These are phyloP conservation scores for Boletus semigastroideus DNA, from an alignment of 1,284 basidiomycete species.

Conservation along the genomic window DNA sequence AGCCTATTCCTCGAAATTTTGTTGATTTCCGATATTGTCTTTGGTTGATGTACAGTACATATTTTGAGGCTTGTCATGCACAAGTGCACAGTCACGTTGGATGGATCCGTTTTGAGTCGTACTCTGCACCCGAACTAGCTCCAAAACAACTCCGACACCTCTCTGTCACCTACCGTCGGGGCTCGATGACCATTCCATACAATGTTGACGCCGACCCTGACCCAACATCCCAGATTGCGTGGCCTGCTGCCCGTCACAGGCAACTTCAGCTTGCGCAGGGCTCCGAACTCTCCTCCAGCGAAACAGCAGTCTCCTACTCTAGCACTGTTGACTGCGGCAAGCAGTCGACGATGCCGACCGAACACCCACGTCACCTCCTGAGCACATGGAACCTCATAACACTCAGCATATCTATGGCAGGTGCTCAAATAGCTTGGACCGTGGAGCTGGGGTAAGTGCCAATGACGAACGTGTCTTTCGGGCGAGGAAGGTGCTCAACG, in stretches of 20 bases:
- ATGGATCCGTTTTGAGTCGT: no score
- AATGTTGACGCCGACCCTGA: slow-evolving; percentile 61
- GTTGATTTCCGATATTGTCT: no score
- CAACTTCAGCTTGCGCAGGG: slow-evolving; percentile 28
- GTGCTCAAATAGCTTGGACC: slow-evolving; percentile 92
- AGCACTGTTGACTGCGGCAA: slow-evolving; percentile 27
- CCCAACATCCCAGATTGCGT: slow-evolving; percentile 72
- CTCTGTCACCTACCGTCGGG: not conserved
- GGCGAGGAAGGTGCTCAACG: slow-evolving; percentile 7
- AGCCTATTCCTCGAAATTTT: no score
- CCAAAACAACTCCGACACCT: not conserved
- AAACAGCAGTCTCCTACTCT: slow-evolving; percentile 24
- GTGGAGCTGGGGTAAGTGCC: slow-evolving; percentile 79
- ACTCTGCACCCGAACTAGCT: slow-evolving; percentile 5
- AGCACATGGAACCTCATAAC: slow-evolving; percentile 76
- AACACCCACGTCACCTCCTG: slow-evolving; percentile 39
- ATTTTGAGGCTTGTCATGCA: no score
- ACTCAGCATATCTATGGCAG: slow-evolving; percentile 81
- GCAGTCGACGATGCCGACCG: slow-evolving; percentile 10
- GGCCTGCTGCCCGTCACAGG: slow-evolving; percentile 57
- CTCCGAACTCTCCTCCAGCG: slow-evolving; percentile 12
- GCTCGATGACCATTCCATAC: slow-evolving; percentile 51
- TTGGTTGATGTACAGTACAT: no score
- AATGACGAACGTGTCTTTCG: slow-evolving; percentile 1
- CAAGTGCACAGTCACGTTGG: no score